phyloP scores from a whole-genome alignment of 192 early-diverging fungal species.

The Helicostylum pulchrum region DNA sequence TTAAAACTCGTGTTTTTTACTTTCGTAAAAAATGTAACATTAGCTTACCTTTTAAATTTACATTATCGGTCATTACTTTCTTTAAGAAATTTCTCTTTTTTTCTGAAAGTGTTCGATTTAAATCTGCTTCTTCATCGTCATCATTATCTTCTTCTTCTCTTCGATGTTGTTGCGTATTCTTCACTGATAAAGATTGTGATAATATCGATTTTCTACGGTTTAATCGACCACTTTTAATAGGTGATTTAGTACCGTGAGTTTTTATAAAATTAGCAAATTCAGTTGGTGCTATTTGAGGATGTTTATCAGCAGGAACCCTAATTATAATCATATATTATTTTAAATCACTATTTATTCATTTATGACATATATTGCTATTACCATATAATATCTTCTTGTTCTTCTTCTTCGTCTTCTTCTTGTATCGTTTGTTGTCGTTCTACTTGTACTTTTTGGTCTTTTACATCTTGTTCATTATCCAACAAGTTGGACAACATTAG shows the following conservation, averaged over 20 bases:
- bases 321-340: neutral
- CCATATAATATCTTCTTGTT: constrained; percentile 3
- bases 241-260: constrained; percentile 4
- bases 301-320: constrained; percentile 22
- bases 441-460: neutral
- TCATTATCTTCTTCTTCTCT: neutral
- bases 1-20: neutral
- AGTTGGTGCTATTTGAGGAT: constrained; percentile 22
- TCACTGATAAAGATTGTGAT: constrained; percentile 4
- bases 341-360: neutral
- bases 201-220: constrained; percentile 6
- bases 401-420: neutral
- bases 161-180: neutral
- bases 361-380: neutral
- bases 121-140: neutral
- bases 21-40: neutral
- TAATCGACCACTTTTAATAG: neutral
- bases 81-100: constrained; percentile 6
- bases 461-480: constrained; percentile 1
- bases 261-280: constrained; percentile 18
- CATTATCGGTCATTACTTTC: constrained; percentile 3
- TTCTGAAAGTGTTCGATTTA: constrained; percentile 1
- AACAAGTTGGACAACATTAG: constrained; percentile 2
- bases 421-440: neutral
- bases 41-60: neutral